Evolutionary conservation across 176 grass and related monocot species (phyloP).

Genomic region (Sorghum bicolor): Sorghum_bicolor_NCBIv3 NC_012878.2:47944501-47945000

Average conservation of each 20-base stretch:
- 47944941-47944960: conserved; percentile 60
- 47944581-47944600: conserved; percentile 76
- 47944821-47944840: conserved; percentile 82
- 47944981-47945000: conserved; percentile 4
- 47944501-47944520: conserved; percentile 54
- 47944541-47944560: conserved; percentile 14
- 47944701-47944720: conserved; percentile 69
- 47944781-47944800: conserved; percentile 59
- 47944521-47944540: background rate
- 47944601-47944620: conserved; percentile 65
- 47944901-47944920: conserved; percentile 49
- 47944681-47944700: conserved; percentile 61
- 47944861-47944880: conserved; percentile 61
- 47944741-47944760: conserved; percentile 82
- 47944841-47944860: conserved; percentile 64
- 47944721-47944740: conserved; percentile 70
- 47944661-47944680: conserved; percentile 66
- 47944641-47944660: conserved; percentile 74
- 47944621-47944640: conserved; percentile 87
- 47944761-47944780: conserved; percentile 80
- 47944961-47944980: conserved; percentile 7
- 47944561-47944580: conserved; percentile 46
- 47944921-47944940: conserved; percentile 59
- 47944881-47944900: conserved; percentile 62
- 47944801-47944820: conserved; percentile 95